Conservation (phyloP, 2,329 filamentous ascomycete genomes). For the Trichoderma citrinoviride region DNA sequence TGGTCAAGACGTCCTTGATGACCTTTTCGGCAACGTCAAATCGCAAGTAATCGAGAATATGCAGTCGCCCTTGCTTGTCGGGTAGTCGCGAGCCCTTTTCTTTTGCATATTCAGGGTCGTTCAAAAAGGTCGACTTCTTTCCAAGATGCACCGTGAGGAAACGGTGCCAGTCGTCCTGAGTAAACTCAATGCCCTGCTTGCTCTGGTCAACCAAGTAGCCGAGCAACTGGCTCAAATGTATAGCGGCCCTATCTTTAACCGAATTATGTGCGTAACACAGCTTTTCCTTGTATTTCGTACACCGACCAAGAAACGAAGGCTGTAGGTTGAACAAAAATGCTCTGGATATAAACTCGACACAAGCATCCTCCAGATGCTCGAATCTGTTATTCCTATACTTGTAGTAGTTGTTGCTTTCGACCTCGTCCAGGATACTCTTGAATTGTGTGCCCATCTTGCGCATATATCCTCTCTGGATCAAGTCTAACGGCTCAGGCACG, state of each 20-base stretch:
- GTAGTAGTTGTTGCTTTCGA: not conserved
- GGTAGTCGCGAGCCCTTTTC: conserved; percentile 26
- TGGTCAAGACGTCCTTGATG: conserved; percentile 39
- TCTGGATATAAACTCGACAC: conserved; percentile 47
- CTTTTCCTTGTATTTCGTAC: conserved; percentile 62
- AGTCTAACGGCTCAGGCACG: conserved; percentile 35
- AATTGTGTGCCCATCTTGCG: conserved; percentile 48
- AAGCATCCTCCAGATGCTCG: conserved; percentile 30
- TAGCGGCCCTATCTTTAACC: conserved; percentile 45
- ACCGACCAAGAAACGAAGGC: conserved; percentile 58
- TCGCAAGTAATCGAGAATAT: conserved; percentile 64
- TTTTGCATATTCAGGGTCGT: conserved; percentile 46
- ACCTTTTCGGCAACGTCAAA: conserved; percentile 49
- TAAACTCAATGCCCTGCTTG: conserved; percentile 55
- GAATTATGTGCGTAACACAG: conserved; percentile 58
- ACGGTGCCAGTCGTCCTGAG: conserved; percentile 38
- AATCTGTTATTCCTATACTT: conserved; percentile 23
- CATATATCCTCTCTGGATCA: conserved; percentile 49
- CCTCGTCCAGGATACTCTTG: conserved; percentile 38
- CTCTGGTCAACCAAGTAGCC: conserved; percentile 56
- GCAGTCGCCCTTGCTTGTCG: conserved; percentile 31
- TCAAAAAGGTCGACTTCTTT: conserved; percentile 23
- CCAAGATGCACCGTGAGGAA: conserved; percentile 34
- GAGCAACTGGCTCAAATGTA: conserved; percentile 51
- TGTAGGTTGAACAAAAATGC: conserved; percentile 59